Percentiles rank a stretch among this genome's conserved stretches.
Evolutionary conservation across 306 rosid genomes (phyloP).

Genomic region (Notholithocarpus densiflorus): DNA sequence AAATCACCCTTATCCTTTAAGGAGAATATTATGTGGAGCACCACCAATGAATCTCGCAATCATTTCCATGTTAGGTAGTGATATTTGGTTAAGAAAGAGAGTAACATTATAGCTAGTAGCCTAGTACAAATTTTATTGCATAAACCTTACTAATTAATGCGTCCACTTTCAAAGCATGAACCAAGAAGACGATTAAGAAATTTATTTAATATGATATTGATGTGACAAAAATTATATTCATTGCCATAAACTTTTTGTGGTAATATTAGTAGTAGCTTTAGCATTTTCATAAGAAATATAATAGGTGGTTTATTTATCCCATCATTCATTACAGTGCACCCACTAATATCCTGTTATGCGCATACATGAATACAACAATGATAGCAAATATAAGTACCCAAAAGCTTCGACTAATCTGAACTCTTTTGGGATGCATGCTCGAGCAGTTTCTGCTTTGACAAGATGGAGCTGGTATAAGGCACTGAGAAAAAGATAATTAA

Average conservation of each 20-base stretch:
- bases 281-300: neutral
- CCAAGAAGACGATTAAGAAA: too few species aligned
- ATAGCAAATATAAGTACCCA: slow-evolving; percentile 43
- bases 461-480: slow-evolving; percentile 93
- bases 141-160: too few species aligned
- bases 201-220: too few species aligned
- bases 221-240: too few species aligned
- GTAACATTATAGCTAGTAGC: too few species aligned
- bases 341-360: neutral
- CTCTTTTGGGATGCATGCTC: slow-evolving; percentile 79
- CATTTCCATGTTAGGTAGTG: neutral
- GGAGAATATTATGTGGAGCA: neutral
- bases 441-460: slow-evolving; percentile 75
- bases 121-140: too few species aligned
- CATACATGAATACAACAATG: neutral
- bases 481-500: slow-evolving; percentile 31
- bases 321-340: neutral
- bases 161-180: too few species aligned
- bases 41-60: neutral
- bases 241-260: too few species aligned
- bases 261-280: too few species aligned
- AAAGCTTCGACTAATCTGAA: slow-evolving; percentile 85
- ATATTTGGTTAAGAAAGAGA: neutral
- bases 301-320: neutral
- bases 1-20: neutral